Conservation (phyloP, 495 filamentous ascomycete species). For the Astrothelium macrocarpum region DNA sequence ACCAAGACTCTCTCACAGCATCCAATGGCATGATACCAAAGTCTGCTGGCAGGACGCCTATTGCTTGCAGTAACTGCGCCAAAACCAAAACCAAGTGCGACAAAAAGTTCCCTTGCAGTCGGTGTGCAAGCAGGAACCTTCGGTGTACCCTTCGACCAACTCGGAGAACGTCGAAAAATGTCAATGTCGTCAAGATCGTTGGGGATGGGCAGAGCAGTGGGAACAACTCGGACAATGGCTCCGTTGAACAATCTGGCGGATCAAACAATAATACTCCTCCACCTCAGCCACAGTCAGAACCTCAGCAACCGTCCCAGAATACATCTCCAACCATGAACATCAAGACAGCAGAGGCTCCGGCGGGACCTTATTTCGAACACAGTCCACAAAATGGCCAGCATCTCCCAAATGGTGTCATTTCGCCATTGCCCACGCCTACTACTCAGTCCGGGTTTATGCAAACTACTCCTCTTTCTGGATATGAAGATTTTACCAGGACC, state of each 20-base stretch:
- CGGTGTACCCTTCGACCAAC: slow-evolving; percentile 47
- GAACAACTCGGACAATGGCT: slow-evolving; percentile 13
- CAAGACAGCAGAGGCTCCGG: slow-evolving; percentile 13
- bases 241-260: background rate
- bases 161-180: slow-evolving; percentile 44
- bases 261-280: slow-evolving; percentile 14
- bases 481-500: slow-evolving; percentile 24
- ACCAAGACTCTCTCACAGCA: slow-evolving; percentile 31
- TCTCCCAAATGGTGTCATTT: slow-evolving; percentile 18
- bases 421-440: slow-evolving; percentile 24
- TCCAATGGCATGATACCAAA: slow-evolving; percentile 35
- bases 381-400: slow-evolving; percentile 23
- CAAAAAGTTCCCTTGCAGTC: slow-evolving; percentile 51
- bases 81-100: slow-evolving; percentile 53
- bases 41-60: slow-evolving; percentile 34
- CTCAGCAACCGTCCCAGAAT: background rate
- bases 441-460: slow-evolving; percentile 28
- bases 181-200: slow-evolving; percentile 8
- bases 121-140: slow-evolving; percentile 49
- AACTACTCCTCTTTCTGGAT: slow-evolving; percentile 29
- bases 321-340: slow-evolving; percentile 9
- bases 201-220: slow-evolving; percentile 12
- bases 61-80: slow-evolving; percentile 37
- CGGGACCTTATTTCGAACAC: slow-evolving; percentile 27
- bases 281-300: slow-evolving; percentile 15